A percentile compares a stretch with the other conserved stretches of the same genome.
phyloP scores from a whole-genome alignment of 768 basidiomycete genomes.

The Pisolithus marmoratus region DNA sequence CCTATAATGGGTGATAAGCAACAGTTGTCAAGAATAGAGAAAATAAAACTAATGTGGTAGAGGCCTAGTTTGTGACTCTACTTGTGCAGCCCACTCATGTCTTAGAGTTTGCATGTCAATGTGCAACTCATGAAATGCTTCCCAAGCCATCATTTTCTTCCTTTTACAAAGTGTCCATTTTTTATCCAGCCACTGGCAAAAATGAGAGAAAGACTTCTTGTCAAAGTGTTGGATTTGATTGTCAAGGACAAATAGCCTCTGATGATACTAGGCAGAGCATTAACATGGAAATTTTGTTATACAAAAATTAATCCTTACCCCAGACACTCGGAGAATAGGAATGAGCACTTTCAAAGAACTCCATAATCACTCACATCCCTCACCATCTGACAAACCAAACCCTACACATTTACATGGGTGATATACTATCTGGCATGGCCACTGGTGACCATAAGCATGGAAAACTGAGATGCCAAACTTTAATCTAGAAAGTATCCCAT shows the following conservation, averaged over 20 bases:
- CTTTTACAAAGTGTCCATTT: background rate
- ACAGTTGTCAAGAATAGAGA: background rate
- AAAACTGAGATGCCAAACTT: slow-evolving; percentile 22
- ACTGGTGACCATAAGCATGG: slow-evolving; percentile 33
- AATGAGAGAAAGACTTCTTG: background rate
- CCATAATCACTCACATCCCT: slow-evolving; percentile 34
- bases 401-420: slow-evolving; percentile 26
- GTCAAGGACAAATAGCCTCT: slow-evolving; percentile 8
- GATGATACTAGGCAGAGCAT: slow-evolving; percentile 4
- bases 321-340: slow-evolving; percentile 9
- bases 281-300: background rate
- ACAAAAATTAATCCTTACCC: slow-evolving; percentile 10
- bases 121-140: background rate
- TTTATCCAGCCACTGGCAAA: slow-evolving; percentile 4
- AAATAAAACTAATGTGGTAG: background rate
- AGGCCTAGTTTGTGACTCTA: slow-evolving; percentile 1
- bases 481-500: slow-evolving; percentile 5
- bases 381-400: slow-evolving; percentile 30
- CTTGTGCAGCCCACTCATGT: slow-evolving; percentile 2
- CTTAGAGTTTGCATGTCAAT: background rate
- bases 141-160: background rate
- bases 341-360: slow-evolving; percentile 17
- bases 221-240: slow-evolving; percentile 3
- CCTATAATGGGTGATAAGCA: background rate
- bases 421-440: slow-evolving; percentile 31